Base-by-base conservation (phyloP, 2,329 filamentous ascomycete genomes). In the Penicillium psychrosexuale region DNA sequence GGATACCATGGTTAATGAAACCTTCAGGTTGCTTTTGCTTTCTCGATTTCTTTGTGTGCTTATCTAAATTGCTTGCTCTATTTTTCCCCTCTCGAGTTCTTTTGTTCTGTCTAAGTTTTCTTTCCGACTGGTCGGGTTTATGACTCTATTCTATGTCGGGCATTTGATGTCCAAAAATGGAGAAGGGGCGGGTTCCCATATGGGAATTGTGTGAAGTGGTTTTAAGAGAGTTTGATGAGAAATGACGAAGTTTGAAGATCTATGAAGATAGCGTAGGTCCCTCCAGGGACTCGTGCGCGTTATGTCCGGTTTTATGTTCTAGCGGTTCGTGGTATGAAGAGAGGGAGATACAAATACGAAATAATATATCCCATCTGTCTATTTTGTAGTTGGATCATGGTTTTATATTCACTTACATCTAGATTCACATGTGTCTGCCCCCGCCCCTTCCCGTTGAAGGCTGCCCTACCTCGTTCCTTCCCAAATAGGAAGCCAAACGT, bases 31-130 rank as follows among this genome's bases (percentile, higher is more conserved):
- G 44, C 54, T 54, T 57, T 45, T 51, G 46, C 45, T 54, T 55
- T 53, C 54, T 40, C 27, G 31, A 30, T 57, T 53, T 55, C 48
- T 49, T 45, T 55, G 54, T 54, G 45, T 58, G 52, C 46, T 42
- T 60, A 60, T 62, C 60, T 61, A 63, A 65, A 65, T 65, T 65
- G 61, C 34, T 61, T 61, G 52, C 19, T 58, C 39, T 48, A 22
- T 51, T 53, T 55, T 46, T 47, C 53, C 40, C 34, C 42, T 43
- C 49, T 36, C 44, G 46, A 49, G 38, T 55, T 40, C 19, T 43
- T 51, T 43, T 36, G 38, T 48, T 56, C 30, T 51, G 15, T 52
- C 31, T 13, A 33, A 51, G 31, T 45, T 51, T 55, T 44, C 27
- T 51, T 54, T 50, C 48, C 48, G 53, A 54, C 57, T 51, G 51